Conservation (phyloP, 2,329 filamentous ascomycete species). For the Botrytis medusae region DNA sequence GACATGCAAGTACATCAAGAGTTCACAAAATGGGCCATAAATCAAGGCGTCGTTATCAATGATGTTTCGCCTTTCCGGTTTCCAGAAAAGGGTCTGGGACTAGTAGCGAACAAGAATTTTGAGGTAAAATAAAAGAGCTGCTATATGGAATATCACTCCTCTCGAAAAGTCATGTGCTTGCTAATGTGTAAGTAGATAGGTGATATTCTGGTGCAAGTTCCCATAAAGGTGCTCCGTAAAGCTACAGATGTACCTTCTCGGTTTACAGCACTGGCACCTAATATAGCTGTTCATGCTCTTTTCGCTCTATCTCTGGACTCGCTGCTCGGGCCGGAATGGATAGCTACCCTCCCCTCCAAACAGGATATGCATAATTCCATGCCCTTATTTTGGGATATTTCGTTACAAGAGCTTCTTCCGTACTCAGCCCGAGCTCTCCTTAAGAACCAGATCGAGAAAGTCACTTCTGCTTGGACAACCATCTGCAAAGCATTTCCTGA, state of each 20-base stretch:
- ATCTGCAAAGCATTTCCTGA: constrained; percentile 44
- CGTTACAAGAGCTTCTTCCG: constrained; percentile 49
- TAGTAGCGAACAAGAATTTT: constrained; percentile 67
- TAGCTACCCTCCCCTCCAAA: constrained; percentile 63
- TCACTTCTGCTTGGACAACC: constrained; percentile 50
- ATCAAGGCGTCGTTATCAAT: constrained; percentile 64
- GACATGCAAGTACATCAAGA: constrained; percentile 44
- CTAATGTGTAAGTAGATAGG: constrained; percentile 19
- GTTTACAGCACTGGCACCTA: background rate
- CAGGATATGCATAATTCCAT: constrained; percentile 59
- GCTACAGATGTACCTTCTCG: constrained; percentile 3
- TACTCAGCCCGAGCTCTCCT: constrained; percentile 48
- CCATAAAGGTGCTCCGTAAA: constrained; percentile 16
- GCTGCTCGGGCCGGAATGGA: constrained; percentile 57
- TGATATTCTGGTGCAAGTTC: constrained; percentile 9
- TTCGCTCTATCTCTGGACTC: constrained; percentile 65
- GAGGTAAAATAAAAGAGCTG: constrained; percentile 49
- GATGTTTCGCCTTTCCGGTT: constrained; percentile 67
- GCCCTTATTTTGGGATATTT: constrained; percentile 54
- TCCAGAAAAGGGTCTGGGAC: constrained; percentile 72
- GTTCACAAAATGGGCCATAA: constrained; percentile 68
- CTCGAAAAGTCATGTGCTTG: background rate
- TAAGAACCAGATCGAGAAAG: constrained; percentile 53
- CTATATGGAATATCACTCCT: background rate
- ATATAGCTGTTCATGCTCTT: constrained; percentile 65